phyloP scores from a whole-genome alignment of 495 filamentous ascomycete genomes.

The Melanomma pulvis-pyrius region DNA sequence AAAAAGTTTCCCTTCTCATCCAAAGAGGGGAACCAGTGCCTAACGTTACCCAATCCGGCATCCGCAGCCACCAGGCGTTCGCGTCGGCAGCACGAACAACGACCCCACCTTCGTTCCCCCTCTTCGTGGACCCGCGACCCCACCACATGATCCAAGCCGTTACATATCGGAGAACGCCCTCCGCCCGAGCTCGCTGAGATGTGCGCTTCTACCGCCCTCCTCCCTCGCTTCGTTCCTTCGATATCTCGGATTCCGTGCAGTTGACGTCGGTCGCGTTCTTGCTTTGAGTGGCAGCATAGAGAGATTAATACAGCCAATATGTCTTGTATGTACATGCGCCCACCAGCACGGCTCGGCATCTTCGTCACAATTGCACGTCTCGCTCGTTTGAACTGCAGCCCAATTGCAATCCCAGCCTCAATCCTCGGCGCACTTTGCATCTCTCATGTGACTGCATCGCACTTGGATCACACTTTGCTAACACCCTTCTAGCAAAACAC shows the following conservation, averaged over 20 bases:
- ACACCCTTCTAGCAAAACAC: constrained; percentile 65
- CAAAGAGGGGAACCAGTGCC: not conserved
- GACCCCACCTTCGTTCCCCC: not conserved
- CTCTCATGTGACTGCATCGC: not conserved
- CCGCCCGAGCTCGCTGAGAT: not conserved
- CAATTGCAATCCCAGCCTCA: not conserved
- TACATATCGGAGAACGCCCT: not conserved
- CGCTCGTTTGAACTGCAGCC: not conserved
- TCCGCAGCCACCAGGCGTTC: not conserved
- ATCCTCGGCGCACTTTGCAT: not conserved
- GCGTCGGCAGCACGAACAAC: not conserved
- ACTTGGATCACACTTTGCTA: not conserved
- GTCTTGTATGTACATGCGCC: not conserved
- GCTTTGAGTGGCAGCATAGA: not conserved
- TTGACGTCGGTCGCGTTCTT: not conserved
- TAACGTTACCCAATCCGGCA: not conserved
- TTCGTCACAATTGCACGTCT: not conserved
- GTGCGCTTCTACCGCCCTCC: not conserved
- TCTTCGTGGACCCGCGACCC: not conserved
- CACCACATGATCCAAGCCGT: not conserved
- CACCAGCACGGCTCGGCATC: not conserved
- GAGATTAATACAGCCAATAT: not conserved
- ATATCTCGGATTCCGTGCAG: too few species aligned
- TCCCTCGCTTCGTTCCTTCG: not conserved
- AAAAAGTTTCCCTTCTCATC: not conserved